Conservation (phyloP, 2,329 filamentous ascomycete species). For the Aspergillus hortae region DNA sequence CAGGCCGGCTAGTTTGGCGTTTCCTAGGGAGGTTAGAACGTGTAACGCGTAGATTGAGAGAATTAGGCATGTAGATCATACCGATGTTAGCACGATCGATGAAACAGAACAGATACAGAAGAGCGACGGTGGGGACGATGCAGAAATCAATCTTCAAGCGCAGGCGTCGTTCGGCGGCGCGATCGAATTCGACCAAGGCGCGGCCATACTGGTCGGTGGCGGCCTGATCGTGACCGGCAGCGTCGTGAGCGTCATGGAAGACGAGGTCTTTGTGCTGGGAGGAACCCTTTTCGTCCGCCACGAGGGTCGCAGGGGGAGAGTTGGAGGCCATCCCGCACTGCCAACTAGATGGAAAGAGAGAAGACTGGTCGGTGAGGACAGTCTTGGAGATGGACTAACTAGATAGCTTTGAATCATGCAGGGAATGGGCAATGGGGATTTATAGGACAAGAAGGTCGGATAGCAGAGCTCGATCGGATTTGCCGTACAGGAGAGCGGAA, state of each 20-base stretch:
- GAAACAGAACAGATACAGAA: conserved; percentile 70
- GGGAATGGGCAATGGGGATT: conserved; percentile 1
- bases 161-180: conserved; percentile 55
- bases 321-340: conserved; percentile 5
- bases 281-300: conserved; percentile 21
- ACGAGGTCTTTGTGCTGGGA: conserved; percentile 16
- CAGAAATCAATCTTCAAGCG: conserved; percentile 63
- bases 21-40: conserved; percentile 40
- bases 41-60: background rate
- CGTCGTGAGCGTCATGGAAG: conserved; percentile 26
- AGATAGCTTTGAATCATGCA: background rate
- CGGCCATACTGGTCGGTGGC: conserved; percentile 53
- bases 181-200: conserved; percentile 53
- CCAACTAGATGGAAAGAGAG: background rate
- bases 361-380: background rate
- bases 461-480: background rate
- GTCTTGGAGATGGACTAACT: background rate
- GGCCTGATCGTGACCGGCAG: conserved; percentile 43
- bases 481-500: conserved; percentile 8
- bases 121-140: conserved; percentile 62
- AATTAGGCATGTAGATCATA: conserved; percentile 22
- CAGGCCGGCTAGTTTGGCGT: conserved; percentile 63
- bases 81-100: conserved; percentile 71
- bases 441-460: conserved; percentile 2
- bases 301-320: background rate